Evolutionary conservation across 768 basidiomycete genomes (phyloP), one percentile per base, ranked within the genome.

Genomic region (Mycena venus): DNA sequence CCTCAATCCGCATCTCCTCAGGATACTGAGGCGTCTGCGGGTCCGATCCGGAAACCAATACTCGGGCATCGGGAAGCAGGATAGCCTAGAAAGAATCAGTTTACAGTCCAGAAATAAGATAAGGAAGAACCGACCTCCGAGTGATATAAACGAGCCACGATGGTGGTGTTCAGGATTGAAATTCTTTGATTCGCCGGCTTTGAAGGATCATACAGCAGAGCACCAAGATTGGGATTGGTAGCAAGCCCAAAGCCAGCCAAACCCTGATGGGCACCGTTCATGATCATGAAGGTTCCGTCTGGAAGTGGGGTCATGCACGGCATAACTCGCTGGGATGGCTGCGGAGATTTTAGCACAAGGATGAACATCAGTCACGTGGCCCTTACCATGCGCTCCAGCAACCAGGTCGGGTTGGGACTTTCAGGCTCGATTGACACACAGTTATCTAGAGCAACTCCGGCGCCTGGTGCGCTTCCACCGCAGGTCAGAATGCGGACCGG

Each of bases 361-460:
- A 51, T 40, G 4, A 56, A 36, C 65, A 53, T 34, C 10, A 2
- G 17, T 23, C n/a, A 34, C 32, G 38, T 10, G 25, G 12, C n/a
- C 81, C 91, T 63, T 42, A 94, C 94, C 95, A 95, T 95, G 61
- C 95, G 90, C 80, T 96, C 95, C n/a, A 95, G 38, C 0, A 86
- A 87, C 95, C 95, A 96, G 2, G 87, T 87, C 3, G 93, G 80
- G 65, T 91, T 91, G 0, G 78, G 34, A 0, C 75, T 89, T 78
- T 96, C 95, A 0, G 95, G 95, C 34, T 86, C 82, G 27, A 91
- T 94, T 1, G 87, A 84, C 19, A 95, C n/a, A n/a, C n/a, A n/a
- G n/a, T n/a, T n/a, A n/a, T n/a, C 89, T 25, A 92, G 80, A 9
- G 85, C 86, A 10, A 82, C 77, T 15, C 85, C 87, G n/a, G 86